Percentiles rank a stretch among this genome's conserved stretches.
These are phyloP conservation scores for Curvularia spicifera DNA, from an alignment of 2,329 filamentous ascomycete genomes.

Conservation along the genomic window DNA sequence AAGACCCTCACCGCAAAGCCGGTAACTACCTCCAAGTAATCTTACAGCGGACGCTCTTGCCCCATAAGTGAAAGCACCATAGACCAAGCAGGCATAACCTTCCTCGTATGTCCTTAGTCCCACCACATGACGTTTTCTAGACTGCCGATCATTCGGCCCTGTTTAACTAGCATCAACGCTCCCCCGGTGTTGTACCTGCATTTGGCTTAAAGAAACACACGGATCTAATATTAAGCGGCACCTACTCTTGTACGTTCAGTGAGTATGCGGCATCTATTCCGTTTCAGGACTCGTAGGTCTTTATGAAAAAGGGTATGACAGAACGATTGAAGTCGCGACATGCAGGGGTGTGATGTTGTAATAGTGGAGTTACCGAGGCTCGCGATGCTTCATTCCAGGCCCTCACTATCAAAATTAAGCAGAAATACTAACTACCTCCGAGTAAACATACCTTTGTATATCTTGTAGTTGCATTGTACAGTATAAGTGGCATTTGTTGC, in stretches of 20 bases:
- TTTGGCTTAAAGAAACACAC: background rate
- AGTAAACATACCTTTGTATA: too few species aligned
- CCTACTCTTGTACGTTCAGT: background rate
- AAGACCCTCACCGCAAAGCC: background rate
- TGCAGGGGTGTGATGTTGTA: slow-evolving; percentile 20
- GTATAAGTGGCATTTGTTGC: too few species aligned
- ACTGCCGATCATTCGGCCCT: slow-evolving; percentile 1
- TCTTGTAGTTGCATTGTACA: too few species aligned
- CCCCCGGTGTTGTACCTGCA: slow-evolving; percentile 7
- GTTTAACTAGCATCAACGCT: background rate
- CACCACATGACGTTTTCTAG: background rate
- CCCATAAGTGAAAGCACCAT: slow-evolving; percentile 5
- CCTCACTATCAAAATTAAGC: too few species aligned
- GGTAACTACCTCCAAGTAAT: background rate
- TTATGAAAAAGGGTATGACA: slow-evolving; percentile 4
- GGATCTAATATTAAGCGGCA: background rate
- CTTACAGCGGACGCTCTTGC: background rate
- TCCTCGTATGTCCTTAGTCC: slow-evolving; percentile 1
- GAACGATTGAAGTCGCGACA: slow-evolving; percentile 12
- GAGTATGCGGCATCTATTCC: background rate
- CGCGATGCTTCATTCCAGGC: too few species aligned
- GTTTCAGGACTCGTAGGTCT: slow-evolving; percentile 4
- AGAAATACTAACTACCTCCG: too few species aligned
- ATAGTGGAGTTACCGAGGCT: slow-evolving; percentile 7
- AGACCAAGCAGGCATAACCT: background rate